Base-by-base conservation (phyloP, 495 filamentous ascomycete genomes). In the Tuber aestivum region DNA sequence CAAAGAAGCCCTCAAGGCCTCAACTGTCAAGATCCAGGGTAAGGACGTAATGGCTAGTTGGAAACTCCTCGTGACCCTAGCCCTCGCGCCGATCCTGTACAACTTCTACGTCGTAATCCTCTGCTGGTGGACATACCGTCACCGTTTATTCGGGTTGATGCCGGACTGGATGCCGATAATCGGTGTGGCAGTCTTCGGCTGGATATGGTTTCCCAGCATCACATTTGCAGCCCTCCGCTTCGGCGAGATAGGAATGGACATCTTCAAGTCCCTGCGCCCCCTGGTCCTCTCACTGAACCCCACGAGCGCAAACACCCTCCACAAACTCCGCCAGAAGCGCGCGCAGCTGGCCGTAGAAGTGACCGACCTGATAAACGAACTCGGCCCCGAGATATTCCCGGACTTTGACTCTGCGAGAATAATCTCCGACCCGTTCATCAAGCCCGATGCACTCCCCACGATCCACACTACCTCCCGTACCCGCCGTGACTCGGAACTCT, bases 161-260 rank as follows among this genome's bases (percentile, higher is more conserved):
- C 93, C 94, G 12, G 88, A 90, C 6, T 93, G 90, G 87, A 88
- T 97, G 40, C 92, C 95, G 21, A 87, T 94, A 71, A 95, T 91
- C 89, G 80, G 88, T n/a, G 88, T 97, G 44, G 87, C 92, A 45
- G 81, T 92, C 1, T 87, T 89, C 48, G 90, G 90, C 32, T 90
- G 93, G 86, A 85, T 94, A 48, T 84, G 97, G 77, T 97, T 97
- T 86, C 93, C 94, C 1, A 87, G 90, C 37, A 92, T 97, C 84
- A 97, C 94, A 6, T 97, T 97, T 82, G 94, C 93, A 4, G 94
- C 96, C 14, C 90, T 99, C 45, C 92, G 95, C 8, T 97, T 98
- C 81, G 95, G 95, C 68, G 95, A 99, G 84, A 90, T 95, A 71
- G 95, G 94, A 42, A 98, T 99, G 95, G 95, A 99, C 81, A 97